Percentiles rank a stretch among this genome's conserved stretches.
These are phyloP conservation scores for Tribonema minus DNA, from an alignment of 108 stramenopile species.

Conservation along the genomic window DNA sequence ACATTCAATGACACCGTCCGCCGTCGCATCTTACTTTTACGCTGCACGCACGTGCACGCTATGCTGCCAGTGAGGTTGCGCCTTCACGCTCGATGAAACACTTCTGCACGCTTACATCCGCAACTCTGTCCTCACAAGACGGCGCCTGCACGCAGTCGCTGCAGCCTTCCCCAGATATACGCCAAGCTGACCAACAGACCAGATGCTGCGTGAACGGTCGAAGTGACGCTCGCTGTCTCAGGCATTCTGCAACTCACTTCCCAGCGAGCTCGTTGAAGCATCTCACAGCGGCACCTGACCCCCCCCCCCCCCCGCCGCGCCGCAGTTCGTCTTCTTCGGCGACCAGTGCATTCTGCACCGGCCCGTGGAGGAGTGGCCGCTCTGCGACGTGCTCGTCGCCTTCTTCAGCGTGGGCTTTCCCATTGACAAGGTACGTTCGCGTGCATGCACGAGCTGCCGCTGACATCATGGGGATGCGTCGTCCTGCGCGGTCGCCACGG, in stretches of 20 bases:
- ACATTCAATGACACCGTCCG: too few relatives aligned
- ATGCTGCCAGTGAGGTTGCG: too few relatives aligned
- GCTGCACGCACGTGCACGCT: too few relatives aligned
- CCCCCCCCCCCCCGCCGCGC: constrained; percentile 4
- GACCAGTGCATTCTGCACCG: constrained; percentile 78
- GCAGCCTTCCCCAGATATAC: not conserved
- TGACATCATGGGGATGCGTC: too few relatives aligned
- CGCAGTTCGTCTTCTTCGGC: constrained; percentile 84
- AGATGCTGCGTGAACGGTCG: not conserved
- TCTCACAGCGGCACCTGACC: not conserved
- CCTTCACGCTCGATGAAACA: too few relatives aligned
- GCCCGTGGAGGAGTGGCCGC: constrained; percentile 87
- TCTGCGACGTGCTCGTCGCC: constrained; percentile 86
- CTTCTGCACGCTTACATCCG: too few relatives aligned
- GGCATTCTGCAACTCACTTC: not conserved
- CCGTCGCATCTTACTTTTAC: too few relatives aligned
- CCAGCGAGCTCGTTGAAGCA: not conserved
- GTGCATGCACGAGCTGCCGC: too few relatives aligned
- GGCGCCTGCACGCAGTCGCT: not conserved
- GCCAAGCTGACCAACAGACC: not conserved
- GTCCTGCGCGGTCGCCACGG: too few relatives aligned
- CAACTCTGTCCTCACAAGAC: too few relatives aligned
- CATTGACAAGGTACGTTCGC: too few relatives aligned
- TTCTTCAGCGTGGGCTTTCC: constrained; percentile 91
- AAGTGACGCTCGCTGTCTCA: not conserved